Conservation (phyloP, 495 filamentous ascomycete species). For the Lasiosphaeria miniovina region DNA sequence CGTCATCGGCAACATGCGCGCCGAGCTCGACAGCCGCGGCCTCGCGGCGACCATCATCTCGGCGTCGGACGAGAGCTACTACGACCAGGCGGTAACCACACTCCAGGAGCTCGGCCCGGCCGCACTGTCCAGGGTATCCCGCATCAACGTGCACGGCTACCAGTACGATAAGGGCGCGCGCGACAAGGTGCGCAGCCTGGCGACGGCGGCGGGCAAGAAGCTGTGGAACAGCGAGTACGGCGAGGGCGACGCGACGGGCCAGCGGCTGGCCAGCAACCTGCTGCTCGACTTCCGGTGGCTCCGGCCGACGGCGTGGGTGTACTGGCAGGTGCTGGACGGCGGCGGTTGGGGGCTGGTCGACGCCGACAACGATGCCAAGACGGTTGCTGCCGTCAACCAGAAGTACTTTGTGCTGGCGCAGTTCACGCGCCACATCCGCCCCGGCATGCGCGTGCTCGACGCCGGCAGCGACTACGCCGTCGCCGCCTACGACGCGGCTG, state of each 20-base stretch:
- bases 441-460: slow-evolving; percentile 37
- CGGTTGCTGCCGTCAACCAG: slow-evolving; percentile 26
- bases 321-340: slow-evolving; percentile 39
- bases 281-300: slow-evolving; percentile 38
- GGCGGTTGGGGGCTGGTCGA: slow-evolving; percentile 36
- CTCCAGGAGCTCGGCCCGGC: slow-evolving; percentile 25
- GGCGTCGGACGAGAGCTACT: slow-evolving; percentile 31
- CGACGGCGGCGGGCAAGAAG: slow-evolving; percentile 23
- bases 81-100: slow-evolving; percentile 32
- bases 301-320: slow-evolving; percentile 40
- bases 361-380: slow-evolving; percentile 29
- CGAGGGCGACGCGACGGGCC: slow-evolving; percentile 34
- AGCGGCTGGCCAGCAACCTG: slow-evolving; percentile 30
- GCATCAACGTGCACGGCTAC: slow-evolving; percentile 41
- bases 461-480: slow-evolving; percentile 31
- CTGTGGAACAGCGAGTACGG: slow-evolving; percentile 44
- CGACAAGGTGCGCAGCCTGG: slow-evolving; percentile 24
- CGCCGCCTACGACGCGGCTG: slow-evolving; percentile 33
- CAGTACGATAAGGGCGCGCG: slow-evolving; percentile 31
- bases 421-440: slow-evolving; percentile 34
- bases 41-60: slow-evolving; percentile 26
- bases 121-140: slow-evolving; percentile 22
- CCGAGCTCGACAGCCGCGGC: slow-evolving; percentile 29
- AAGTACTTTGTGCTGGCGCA: slow-evolving; percentile 40
- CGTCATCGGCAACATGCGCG: slow-evolving; percentile 23